Base-by-base conservation (phyloP, 106 monocot species). In the Acanthochlamys bracteata region DNA sequence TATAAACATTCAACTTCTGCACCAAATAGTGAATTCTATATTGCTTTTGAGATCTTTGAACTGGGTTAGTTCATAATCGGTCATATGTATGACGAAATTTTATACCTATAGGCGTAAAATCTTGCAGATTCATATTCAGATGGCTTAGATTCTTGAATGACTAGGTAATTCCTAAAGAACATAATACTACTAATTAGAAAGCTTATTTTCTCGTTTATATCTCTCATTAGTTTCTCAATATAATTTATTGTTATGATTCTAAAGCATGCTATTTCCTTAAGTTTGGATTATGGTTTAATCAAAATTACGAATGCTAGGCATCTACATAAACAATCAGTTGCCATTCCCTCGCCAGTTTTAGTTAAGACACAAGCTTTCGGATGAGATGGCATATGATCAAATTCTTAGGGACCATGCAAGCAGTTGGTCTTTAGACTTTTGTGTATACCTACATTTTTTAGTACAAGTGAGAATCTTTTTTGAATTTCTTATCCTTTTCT, bases 271-370 rank as follows among this genome's bases (percentile, higher is more conserved):
- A 49, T 12, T 14, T 49, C 17, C 12, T 49, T 49, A 49, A 17
- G 2, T 14, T 10, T 49, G 12, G n/a, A 61, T 53, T 61, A 24
- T 66, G 73, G 59, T 1, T 72, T 57, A 23, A 52, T 69, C 78
- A 96, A 96, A 96, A 66, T 53, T 87, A 65, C 77, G 84, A 23
- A 76, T 96, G 82, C 65, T 71, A 62, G 75, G 80, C 46, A 74
- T 96, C 20, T 90, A 96, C 80, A 67, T 91, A 11, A 90, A 96
- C 63, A 96, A 96, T 42, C 96, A 96, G 54, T 73, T 96, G 39
- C 88, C 96, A 55, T 96, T 70, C 88, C 87, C 59, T 88, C 91
- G 96, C 96, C 96, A 54, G 96, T 96, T 67, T 66, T 96, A 0
- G 85, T 96, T 72, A 78, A 80, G 40, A 80, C 82, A 41, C 91